Conservation (phyloP, 768 basidiomycete genomes). For the Boletus rufocinnamomeus region DNA sequence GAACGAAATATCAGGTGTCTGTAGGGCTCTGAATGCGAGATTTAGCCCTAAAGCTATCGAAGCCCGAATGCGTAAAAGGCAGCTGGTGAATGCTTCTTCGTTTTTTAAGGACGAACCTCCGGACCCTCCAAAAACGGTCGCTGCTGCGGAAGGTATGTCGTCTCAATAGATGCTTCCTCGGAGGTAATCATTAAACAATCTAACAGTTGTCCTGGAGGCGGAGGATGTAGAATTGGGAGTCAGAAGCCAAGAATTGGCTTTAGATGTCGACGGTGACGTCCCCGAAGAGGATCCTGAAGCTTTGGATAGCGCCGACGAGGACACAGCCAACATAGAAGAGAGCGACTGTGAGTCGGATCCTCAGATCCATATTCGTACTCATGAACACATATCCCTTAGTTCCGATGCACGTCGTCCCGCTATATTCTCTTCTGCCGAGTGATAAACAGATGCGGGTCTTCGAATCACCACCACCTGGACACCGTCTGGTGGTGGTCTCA, state of each 20-base stretch:
- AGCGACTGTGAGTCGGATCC: slow-evolving; percentile 54
- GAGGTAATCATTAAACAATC: slow-evolving; percentile 1
- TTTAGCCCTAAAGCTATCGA: slow-evolving; percentile 70
- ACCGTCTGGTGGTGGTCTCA: slow-evolving; percentile 88
- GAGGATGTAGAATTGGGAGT: slow-evolving; percentile 79
- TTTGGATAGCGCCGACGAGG: slow-evolving; percentile 72
- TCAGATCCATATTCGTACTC: slow-evolving; percentile 6
- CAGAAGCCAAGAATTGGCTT: slow-evolving; percentile 50
- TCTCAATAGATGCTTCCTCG: neutral
- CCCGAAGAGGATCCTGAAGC: slow-evolving; percentile 73
- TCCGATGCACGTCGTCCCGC: slow-evolving; percentile 91
- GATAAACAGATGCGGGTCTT: slow-evolving; percentile 97
- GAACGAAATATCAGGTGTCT: slow-evolving; percentile 88
- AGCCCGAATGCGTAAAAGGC: slow-evolving; percentile 45
- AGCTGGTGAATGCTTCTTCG: slow-evolving; percentile 26
- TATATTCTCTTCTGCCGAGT: slow-evolving; percentile 90
- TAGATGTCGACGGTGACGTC: slow-evolving; percentile 65
- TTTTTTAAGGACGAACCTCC: slow-evolving; percentile 31
- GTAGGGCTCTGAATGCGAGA: slow-evolving; percentile 74
- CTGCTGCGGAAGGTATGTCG: slow-evolving; percentile 23
- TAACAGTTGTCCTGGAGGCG: slow-evolving; percentile 69
- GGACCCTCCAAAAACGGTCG: slow-evolving; percentile 17
- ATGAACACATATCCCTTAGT: slow-evolving; percentile 43
- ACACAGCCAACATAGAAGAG: slow-evolving; percentile 56
- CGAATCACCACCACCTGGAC: slow-evolving; percentile 73